These are phyloP conservation scores for Neostapfia colusana DNA, from an alignment of 176 grass and related monocot genomes.

Conservation along the genomic window DNA sequence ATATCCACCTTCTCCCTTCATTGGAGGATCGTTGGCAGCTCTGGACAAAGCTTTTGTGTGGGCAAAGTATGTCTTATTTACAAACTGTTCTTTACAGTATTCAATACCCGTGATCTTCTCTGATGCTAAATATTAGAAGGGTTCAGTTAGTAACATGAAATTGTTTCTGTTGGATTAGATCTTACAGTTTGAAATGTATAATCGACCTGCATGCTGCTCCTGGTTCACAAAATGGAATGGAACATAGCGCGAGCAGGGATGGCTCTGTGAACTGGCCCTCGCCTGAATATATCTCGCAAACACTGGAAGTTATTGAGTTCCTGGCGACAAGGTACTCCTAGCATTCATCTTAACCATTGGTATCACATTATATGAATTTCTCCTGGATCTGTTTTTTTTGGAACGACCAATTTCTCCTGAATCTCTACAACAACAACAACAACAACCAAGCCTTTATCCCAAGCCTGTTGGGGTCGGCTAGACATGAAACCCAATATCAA, in stretches of 20 bases:
- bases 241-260: conserved; percentile 82
- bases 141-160: conserved; percentile 31
- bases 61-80: conserved; percentile 59
- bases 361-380: neutral
- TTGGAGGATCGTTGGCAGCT: conserved; percentile 67
- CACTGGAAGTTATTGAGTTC: conserved; percentile 67
- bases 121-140: neutral
- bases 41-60: conserved; percentile 69
- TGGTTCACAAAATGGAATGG: conserved; percentile 76
- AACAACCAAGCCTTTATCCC: no score
- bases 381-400: neutral
- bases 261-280: conserved; percentile 65
- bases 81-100: conserved; percentile 35
- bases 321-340: conserved; percentile 54
- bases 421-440: no score
- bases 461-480: no score
- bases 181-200: conserved; percentile 61
- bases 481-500: no score
- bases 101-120: conserved; percentile 10
- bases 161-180: conserved; percentile 40
- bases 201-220: conserved; percentile 84
- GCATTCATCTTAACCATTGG: neutral
- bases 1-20: conserved; percentile 60
- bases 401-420: no score
- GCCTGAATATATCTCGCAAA: conserved; percentile 58